These are phyloP conservation scores for Spiraea crenata DNA, from an alignment of 331 rosid species.

Conservation along the genomic window DNA sequence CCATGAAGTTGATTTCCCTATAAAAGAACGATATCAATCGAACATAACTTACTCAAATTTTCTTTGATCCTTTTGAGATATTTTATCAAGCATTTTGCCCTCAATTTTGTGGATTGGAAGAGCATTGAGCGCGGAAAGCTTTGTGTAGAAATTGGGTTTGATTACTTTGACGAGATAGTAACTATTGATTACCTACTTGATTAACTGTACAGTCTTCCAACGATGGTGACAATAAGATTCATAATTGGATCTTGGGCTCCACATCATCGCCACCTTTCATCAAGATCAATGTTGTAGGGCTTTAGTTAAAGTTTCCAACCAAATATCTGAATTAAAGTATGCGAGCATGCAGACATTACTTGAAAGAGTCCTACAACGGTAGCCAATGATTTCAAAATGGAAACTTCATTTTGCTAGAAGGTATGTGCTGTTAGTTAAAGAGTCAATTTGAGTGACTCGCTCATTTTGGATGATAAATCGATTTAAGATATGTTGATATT, in stretches of 20 bases:
- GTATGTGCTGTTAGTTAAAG: too few species aligned
- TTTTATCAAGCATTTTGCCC: too few species aligned
- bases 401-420: background rate
- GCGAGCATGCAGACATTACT: background rate
- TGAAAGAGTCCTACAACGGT: background rate
- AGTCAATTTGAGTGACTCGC: too few species aligned
- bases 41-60: too few species aligned
- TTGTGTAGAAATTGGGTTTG: background rate
- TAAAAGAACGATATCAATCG: too few species aligned
- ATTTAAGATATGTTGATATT: too few species aligned
- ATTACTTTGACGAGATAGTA: background rate
- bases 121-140: background rate
- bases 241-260: background rate
- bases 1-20: too few species aligned
- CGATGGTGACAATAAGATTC: too few species aligned
- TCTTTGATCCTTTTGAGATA: too few species aligned
- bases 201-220: background rate
- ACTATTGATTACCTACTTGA: background rate
- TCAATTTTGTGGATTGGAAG: background rate
- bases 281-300: background rate
- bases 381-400: background rate
- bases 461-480: too few species aligned
- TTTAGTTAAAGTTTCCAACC: background rate
- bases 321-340: background rate
- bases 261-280: background rate